Evolutionary conservation across 2,329 filamentous ascomycete species (phyloP), one percentile per base, ranked within the genome.

Genomic region (Ascochyta rabiei): DNA sequence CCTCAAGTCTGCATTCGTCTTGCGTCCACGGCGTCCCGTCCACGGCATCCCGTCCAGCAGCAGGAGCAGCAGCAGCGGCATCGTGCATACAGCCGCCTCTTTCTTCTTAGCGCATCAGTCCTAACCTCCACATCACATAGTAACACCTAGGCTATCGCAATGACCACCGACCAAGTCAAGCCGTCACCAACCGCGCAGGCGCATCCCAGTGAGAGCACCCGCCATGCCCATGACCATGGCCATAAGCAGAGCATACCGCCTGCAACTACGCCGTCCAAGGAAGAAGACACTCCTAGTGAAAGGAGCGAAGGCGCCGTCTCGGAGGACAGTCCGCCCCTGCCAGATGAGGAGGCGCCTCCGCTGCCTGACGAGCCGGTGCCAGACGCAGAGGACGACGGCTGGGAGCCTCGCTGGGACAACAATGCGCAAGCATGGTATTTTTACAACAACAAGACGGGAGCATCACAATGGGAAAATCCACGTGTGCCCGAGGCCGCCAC

Each of bases 401-500:
- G 92, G 92, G 86, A 89, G 55, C 86, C 86, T 31, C 81, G 89
- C 54, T 96, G 90, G 89, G 91, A 96, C 66, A 76, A 83, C 21
- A 81, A 74, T 46, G 81, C 83, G 1, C 83, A 88, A 60, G 82
- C 86, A 4, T 96, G 87, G 78, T 96, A 91, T 77, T 96, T 96
- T 77, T 87, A 87, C 80, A 96, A 96, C 73, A 86, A 88, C 63
- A 87, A 89, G 73, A 95, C 90, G 4, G 82, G 79, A 84, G 54
- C 86, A 86, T 48, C 59, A 28, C 91, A 95, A 69, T 95, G 91
- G 89, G 89, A 93, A 31, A 96, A 96, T 68, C 92, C 92, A 6
- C 88, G 92, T 44, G 79, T 93, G 4, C 83, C 87, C 5, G 77
- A 79, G 42, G 75, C 76, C 26, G 57, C 66, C 40, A 55, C 66